Base-by-base conservation (phyloP, 129 eudicot species). In the Gnaphalium uliginosum region DNA sequence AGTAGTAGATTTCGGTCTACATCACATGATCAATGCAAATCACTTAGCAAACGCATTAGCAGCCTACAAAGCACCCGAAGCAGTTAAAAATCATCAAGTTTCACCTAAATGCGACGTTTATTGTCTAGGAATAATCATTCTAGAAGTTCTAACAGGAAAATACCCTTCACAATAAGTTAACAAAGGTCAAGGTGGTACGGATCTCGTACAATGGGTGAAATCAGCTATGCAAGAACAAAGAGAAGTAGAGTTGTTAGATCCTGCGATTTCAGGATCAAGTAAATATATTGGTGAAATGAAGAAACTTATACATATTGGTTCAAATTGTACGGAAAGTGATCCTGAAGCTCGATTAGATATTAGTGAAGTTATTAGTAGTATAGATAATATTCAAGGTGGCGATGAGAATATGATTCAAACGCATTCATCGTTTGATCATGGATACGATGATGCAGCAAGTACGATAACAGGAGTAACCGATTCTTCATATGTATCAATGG, bases 31-130 rank as follows among this genome's bases (percentile, higher is more conserved):
- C 43, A 82, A 73, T 60, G 53, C 69, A 33, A 70, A 43, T 9
- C 85, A 83, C 11, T 86, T 72, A 3, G 37, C 83, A 27, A 84
- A 87, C 26, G 65, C 82, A 2, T 71, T 94, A 62, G 61, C 84
- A n/a, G 92, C 92, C 22, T 90, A 87, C 78, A 89, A 80, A 80
- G 73, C 90, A 11, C 99, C 99, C 1, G 97, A 94, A 76, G 87
- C 84, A 29, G 66, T 71, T 2, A 86, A 77, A 63, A 25, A 81
- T 21, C 76, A 24, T 14, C 73, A 69, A 22, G 69, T 89, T 6
- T 88, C 96, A 2, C 93, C 96, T 8, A 90, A 85, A 76, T 82
- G 82, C 37, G 97, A 94, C 54, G 77, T 91, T 4, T 94, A 78
- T 51, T 89, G 97, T 54, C 54, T 94, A 8, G 99, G 97, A n/a